Evolutionary conservation across 495 filamentous ascomycete genomes (phyloP).

Genomic region (Penicillium herquei): DNA sequence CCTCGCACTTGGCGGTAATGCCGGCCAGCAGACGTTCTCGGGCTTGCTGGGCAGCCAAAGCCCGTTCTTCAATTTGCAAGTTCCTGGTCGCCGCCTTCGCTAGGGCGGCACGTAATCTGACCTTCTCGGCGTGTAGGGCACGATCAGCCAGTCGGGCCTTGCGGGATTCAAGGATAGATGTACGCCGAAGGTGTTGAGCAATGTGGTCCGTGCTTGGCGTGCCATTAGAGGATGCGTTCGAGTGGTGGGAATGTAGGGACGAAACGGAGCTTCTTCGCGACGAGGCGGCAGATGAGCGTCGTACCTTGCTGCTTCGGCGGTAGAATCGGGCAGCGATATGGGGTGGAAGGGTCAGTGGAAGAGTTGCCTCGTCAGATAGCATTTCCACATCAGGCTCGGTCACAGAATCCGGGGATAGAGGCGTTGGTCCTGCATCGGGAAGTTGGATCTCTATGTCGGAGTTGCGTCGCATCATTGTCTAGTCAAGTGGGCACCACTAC

Average conservation of each 20-base stretch:
- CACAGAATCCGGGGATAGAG: slow-evolving; percentile 28
- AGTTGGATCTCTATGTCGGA: slow-evolving; percentile 49
- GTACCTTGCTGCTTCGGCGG: slow-evolving; percentile 63
- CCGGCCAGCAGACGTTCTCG: slow-evolving; percentile 89
- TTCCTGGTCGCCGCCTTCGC: slow-evolving; percentile 74
- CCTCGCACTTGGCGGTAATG: slow-evolving; percentile 90
- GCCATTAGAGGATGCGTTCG: slow-evolving; percentile 60
- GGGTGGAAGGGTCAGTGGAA: slow-evolving; percentile 64
- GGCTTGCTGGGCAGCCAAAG: slow-evolving; percentile 85
- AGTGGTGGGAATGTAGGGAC: slow-evolving; percentile 75
- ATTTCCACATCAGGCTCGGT: slow-evolving; percentile 43
- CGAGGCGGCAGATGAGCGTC: slow-evolving; percentile 80
- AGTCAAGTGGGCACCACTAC: slow-evolving; percentile 1
- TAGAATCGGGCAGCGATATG: slow-evolving; percentile 87
- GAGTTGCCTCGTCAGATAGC: slow-evolving; percentile 42
- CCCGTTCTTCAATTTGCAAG: slow-evolving; percentile 70
- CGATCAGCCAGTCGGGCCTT: slow-evolving; percentile 92
- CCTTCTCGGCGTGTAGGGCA: slow-evolving; percentile 93
- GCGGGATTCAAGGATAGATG: slow-evolving; percentile 87
- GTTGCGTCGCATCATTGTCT: slow-evolving; percentile 46
- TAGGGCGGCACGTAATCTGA: slow-evolving; percentile 84
- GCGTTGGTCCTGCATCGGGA: slow-evolving; percentile 36
- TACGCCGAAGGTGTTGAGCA: slow-evolving; percentile 85
- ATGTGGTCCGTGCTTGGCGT: slow-evolving; percentile 76
- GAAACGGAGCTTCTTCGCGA: slow-evolving; percentile 89